Percentiles rank a stretch among this genome's conserved stretches.
phyloP scores from a whole-genome alignment of 78 protist genomes.

The Dictyostelium citrinum region DNA sequence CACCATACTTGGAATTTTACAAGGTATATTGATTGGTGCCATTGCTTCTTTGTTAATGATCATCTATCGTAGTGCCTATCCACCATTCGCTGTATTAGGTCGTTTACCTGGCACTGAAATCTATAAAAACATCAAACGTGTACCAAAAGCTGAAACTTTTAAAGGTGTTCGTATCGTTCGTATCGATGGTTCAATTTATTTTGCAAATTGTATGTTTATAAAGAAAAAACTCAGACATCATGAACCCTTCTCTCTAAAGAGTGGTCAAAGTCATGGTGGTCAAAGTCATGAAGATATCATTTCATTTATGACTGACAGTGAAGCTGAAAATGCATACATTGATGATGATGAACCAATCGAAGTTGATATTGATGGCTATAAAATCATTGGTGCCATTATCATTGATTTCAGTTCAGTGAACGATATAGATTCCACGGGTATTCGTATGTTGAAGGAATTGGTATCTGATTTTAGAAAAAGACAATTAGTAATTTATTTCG shows the following conservation, averaged over 20 bases:
- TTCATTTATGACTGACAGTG: background rate
- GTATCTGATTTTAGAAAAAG: constrained; percentile 32
- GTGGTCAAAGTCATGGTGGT: background rate
- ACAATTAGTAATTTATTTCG: constrained; percentile 52
- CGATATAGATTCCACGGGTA: constrained; percentile 73
- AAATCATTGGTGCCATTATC: constrained; percentile 50
- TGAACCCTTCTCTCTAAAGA: constrained; percentile 9
- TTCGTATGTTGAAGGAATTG: constrained; percentile 53
- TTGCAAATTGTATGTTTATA: constrained; percentile 49
- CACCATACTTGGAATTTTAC: constrained; percentile 54
- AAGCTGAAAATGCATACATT: constrained; percentile 6
- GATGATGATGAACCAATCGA: constrained; percentile 11
- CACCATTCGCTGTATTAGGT: constrained; percentile 82
- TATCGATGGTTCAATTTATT: constrained; percentile 72
- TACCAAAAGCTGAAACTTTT: constrained; percentile 64
- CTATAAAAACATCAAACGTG: constrained; percentile 71
- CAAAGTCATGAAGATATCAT: background rate
- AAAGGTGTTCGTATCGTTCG: constrained; percentile 71
- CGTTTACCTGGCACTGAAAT: constrained; percentile 65
- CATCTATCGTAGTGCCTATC: constrained; percentile 63
- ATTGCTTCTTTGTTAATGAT: constrained; percentile 69
- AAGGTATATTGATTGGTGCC: constrained; percentile 80
- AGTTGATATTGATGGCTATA: constrained; percentile 28
- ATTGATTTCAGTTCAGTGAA: constrained; percentile 68
- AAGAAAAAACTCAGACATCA: constrained; percentile 48